Evolutionary conservation across 345 rosid species (phyloP), one percentile per base, ranked within the genome.

Genomic region (Mercurialis annua): DNA sequence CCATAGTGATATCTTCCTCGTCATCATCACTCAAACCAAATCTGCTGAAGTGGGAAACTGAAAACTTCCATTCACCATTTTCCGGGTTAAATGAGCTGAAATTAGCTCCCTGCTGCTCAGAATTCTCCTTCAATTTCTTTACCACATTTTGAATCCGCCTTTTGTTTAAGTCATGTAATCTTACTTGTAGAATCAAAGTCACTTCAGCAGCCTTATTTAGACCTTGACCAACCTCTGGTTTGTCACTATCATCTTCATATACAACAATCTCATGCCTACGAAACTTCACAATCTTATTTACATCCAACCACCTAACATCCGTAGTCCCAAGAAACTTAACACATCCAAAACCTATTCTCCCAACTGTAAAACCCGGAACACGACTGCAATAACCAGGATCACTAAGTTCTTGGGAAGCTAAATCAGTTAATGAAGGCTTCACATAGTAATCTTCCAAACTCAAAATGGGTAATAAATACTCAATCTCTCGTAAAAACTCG

Each of bases 21-120:
- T 94, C 99, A 74, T 87, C 92, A n/a, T 91, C 99, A 74, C 86
- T 85, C 71, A 91, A 79, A 59, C 99, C 98, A 71, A 89, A 94
- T 81, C 92, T 89, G 79, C 99, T 91, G 69, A 91, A 94, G 82
- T 94, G 98, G 62, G 67, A 77, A 64, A 91, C 97, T 76, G 69
- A 64, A 76, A 94, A 91, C 74, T 82, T 91, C 98, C 98, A 91
- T 30, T 83, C 85, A 63, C 89, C 82, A 73, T 64, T 78, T 55
- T 38, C 57, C 59, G 80, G 81, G 72, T 87, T 76, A 77, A 86
- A 91, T 1, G 91, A 85, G 77, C 87, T 78, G 66, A 94, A 91
- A 4, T 47, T 46, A 55, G 95, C 99, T 30, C 97, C 97, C 74
- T 91, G 98, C 62, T 84, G 85, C 72, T 81, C 86, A 27, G 77